Conservation (phyloP, 257 asterid species). For the Solanum etuberosum region DNA sequence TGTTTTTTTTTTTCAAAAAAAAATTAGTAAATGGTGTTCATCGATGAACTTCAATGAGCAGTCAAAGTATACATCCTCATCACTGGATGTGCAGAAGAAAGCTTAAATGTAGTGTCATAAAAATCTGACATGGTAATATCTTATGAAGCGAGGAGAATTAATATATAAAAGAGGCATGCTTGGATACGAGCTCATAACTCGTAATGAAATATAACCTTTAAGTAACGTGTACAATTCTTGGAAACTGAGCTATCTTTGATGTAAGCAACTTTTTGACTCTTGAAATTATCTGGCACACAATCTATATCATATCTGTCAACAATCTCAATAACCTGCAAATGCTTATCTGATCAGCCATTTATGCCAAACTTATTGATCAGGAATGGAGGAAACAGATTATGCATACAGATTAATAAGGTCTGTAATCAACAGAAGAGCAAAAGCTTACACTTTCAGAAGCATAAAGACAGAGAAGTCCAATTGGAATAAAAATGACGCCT, state of each 20-base stretch:
- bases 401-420: background rate
- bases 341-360: background rate
- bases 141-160: background rate
- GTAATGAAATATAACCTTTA: conserved; percentile 30
- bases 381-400: background rate
- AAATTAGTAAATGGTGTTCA: background rate
- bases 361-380: background rate
- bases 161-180: background rate
- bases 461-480: conserved; percentile 52
- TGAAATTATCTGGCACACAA: conserved; percentile 44
- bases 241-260: conserved; percentile 42
- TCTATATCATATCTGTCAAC: conserved; percentile 60
- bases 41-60: background rate
- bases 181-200: background rate
- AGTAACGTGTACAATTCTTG: conserved; percentile 46
- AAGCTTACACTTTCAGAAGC: conserved; percentile 53
- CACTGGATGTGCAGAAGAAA: background rate
- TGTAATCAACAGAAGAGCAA: background rate
- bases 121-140: background rate
- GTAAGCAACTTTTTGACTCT: conserved; percentile 47
- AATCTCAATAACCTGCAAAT: conserved; percentile 55
- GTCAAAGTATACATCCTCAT: background rate
- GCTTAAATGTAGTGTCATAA: background rate
- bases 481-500: conserved; percentile 51
- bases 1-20: background rate